phyloP scores from a whole-genome alignment of 441 rosid species.

The Kokia cookei region DNA sequence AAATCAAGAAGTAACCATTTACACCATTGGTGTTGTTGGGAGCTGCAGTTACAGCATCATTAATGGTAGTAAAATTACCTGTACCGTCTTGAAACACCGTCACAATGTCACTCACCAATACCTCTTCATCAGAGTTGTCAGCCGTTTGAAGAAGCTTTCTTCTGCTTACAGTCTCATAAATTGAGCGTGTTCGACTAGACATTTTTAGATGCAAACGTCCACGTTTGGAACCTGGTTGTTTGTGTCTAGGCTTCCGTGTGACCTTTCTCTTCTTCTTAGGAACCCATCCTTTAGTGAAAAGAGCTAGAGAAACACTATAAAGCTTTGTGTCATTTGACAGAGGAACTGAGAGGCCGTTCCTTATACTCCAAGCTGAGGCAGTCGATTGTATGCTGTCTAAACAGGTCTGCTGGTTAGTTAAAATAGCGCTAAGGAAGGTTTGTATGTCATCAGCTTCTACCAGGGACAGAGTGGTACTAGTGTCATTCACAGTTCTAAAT shows the following conservation, averaged over 20 bases:
- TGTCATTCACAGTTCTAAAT: slow-evolving; percentile 36
- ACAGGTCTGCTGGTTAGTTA: slow-evolving; percentile 64
- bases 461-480: slow-evolving; percentile 26
- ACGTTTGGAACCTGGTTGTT: slow-evolving; percentile 24
- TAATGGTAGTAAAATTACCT: slow-evolving; percentile 68
- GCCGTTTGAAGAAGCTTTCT: slow-evolving; percentile 38
- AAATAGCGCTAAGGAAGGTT: slow-evolving; percentile 47
- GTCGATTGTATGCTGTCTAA: slow-evolving; percentile 43
- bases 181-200: slow-evolving; percentile 36
- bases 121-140: background rate
- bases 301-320: slow-evolving; percentile 66
- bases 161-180: slow-evolving; percentile 46
- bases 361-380: slow-evolving; percentile 42
- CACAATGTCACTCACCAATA: slow-evolving; percentile 50
- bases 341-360: slow-evolving; percentile 46
- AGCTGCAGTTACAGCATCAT: slow-evolving; percentile 60
- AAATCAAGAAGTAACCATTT: slow-evolving; percentile 73
- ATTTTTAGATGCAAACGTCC: slow-evolving; percentile 54
- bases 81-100: slow-evolving; percentile 62
- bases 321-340: slow-evolving; percentile 64
- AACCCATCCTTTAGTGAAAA: slow-evolving; percentile 64
- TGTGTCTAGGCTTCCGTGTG: slow-evolving; percentile 20
- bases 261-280: slow-evolving; percentile 29
- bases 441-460: slow-evolving; percentile 61
- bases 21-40: slow-evolving; percentile 56